These are phyloP conservation scores for Daldinia sp. DNA, from an alignment of 2,329 filamentous ascomycete genomes.

Conservation along the genomic window DNA sequence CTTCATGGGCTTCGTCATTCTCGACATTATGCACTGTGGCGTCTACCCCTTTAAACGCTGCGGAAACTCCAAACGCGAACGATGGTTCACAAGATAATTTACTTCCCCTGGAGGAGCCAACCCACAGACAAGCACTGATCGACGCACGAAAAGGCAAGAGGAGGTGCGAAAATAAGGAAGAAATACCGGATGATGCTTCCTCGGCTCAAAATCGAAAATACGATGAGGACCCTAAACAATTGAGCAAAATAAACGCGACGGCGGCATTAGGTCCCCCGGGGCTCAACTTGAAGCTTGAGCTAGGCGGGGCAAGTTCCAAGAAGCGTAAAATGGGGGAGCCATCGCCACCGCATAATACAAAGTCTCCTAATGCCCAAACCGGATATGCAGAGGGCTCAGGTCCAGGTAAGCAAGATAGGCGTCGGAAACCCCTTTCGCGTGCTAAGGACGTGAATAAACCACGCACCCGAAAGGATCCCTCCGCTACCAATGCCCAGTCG, in stretches of 20 bases:
- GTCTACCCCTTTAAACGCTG: not conserved
- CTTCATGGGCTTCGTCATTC: conserved; percentile 17
- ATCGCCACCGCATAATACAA: conserved; percentile 23
- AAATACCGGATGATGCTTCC: not conserved
- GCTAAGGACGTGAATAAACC: not conserved
- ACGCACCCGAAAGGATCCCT: not conserved
- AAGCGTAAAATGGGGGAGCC: not conserved
- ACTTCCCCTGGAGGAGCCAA: not conserved
- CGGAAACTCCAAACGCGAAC: not conserved
- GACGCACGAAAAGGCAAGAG: not conserved
- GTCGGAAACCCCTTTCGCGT: conserved; percentile 11
- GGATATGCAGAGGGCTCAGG: conserved; percentile 18
- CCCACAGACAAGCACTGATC: not conserved
- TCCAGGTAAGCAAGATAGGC: not conserved
- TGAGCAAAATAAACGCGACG: not conserved
- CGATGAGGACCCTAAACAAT: not conserved
- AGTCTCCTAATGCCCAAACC: conserved; percentile 21
- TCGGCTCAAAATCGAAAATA: not conserved
- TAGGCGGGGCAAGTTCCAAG: not conserved
- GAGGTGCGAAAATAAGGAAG: not conserved
- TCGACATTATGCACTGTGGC: conserved; percentile 9
- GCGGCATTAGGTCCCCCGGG: not conserved
- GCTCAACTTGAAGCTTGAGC: not conserved
- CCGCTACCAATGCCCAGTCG: not conserved
- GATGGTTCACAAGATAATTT: not conserved